Conservation (phyloP, 371 early-diverging fungal genomes). For the Rhizopus arrhizus region DNA sequence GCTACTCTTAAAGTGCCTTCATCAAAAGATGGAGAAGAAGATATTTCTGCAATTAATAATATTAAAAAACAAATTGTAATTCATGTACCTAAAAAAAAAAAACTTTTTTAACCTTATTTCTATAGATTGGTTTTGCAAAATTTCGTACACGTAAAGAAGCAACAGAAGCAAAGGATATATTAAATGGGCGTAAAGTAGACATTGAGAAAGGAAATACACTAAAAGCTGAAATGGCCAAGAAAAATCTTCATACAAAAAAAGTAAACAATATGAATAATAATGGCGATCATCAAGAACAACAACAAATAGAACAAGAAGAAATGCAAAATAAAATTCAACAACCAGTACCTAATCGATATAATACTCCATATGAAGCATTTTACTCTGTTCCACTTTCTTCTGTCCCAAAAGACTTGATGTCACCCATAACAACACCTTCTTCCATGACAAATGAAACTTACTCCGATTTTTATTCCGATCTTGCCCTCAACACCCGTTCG, state of each 20-base stretch:
- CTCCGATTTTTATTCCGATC: constrained; percentile 28
- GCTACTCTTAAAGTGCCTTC: constrained; percentile 83
- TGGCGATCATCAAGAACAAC: constrained; percentile 2
- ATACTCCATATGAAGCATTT: constrained; percentile 58
- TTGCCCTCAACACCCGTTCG: constrained; percentile 9
- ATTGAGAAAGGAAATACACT: constrained; percentile 79
- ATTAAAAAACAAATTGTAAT: constrained; percentile 81
- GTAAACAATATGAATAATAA: constrained; percentile 26
- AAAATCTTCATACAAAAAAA: constrained; percentile 81
- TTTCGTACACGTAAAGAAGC: constrained; percentile 85
- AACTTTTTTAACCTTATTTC: neutral
- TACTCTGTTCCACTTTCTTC: constrained; percentile 52
- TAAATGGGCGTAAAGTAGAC: constrained; percentile 86
- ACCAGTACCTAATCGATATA: constrained; percentile 23
- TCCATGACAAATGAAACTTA: constrained; percentile 28
- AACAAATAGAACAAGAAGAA: constrained; percentile 30
- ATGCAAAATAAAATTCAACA: constrained; percentile 7
- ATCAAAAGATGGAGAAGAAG: constrained; percentile 54
- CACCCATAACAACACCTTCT: constrained; percentile 52
- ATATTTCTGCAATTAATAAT: constrained; percentile 36
- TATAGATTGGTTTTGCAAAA: constrained; percentile 89
- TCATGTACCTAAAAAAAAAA: neutral
- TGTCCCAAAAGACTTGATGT: constrained; percentile 44
- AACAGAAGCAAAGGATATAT: constrained; percentile 78
- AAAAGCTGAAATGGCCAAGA: constrained; percentile 95